Base-by-base conservation (phyloP, 805 yeast genomes). In the Schwanniomyces yamadae region DNA sequence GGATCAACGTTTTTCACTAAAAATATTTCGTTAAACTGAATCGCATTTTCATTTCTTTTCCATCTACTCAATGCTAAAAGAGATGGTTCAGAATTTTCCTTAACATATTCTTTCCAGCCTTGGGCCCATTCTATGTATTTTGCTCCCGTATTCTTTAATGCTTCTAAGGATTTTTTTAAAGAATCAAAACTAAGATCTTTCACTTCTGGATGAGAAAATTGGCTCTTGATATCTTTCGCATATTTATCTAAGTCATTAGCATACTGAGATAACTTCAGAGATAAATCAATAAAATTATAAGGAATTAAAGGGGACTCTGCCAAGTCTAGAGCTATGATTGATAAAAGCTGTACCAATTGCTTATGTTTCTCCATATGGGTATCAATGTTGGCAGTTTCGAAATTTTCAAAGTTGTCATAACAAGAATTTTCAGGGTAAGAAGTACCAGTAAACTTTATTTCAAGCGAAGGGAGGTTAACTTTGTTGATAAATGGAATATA, bases 281-380 rank as follows among this genome's bases (percentile, higher is more conserved):
- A 74, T 40, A 77, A 69, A 5, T 64, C 62, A 3, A 54, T 57
- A 23, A 85, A 57, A 52, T 80, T 76, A 46, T 73, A 83, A 2
- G 95, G 95, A 12, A 90, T 65, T 26, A 87, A 57, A 1, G 97
- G 95, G 26, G 72, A 74, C 47, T 89, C 95, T 0, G 80, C 75
- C n/a, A 84, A 51, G 31, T 75, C 70, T n/a, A 88, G 51, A 0
- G 74, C 59, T 3, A 81, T 43, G 30, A 71, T 63, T 4, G 84
- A 67, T 1, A 83, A 50, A 15, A 84, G 52, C 36, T 79, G 74
- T 3, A 80, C 74, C 41, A 88, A 50, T 12, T 77, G 73, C 6
- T 62, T 52, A 50, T 82, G 88, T 33, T 73, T 67, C 12, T 60
- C 53, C 74, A 82, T 77, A 11, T 64, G 68, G 1, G 78, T 71